These are phyloP conservation scores for Sporobolomyces roseus DNA, from an alignment of 768 basidiomycete species.

Conservation along the genomic window DNA sequence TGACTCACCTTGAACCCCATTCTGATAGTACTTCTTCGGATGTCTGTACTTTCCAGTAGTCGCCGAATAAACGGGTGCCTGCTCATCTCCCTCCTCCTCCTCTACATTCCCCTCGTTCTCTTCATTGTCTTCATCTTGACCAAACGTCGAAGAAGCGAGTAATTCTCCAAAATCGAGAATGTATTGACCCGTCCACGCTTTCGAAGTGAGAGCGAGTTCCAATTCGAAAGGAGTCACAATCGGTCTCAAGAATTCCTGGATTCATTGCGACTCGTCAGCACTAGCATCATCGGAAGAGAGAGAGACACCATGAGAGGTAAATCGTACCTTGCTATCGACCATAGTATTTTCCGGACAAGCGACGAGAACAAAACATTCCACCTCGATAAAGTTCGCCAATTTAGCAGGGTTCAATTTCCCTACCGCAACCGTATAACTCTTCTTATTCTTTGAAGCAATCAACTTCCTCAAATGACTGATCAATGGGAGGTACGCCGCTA, in stretches of 20 bases:
- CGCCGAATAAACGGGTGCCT: conserved; percentile 77
- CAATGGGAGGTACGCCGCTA: conserved; percentile 74
- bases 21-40: conserved; percentile 61
- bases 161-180: conserved; percentile 41
- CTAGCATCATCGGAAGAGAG: neutral
- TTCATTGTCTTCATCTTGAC: conserved; percentile 53
- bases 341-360: conserved; percentile 92
- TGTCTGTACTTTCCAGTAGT: conserved; percentile 80
- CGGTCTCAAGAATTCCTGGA: conserved; percentile 78
- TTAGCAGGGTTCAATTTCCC: conserved; percentile 94
- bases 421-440: conserved; percentile 89
- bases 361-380: conserved; percentile 91
- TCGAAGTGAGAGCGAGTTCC: conserved; percentile 67
- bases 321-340: conserved; percentile 61
- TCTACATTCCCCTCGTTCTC: conserved; percentile 30
- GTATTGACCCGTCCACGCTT: conserved; percentile 64
- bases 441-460: conserved; percentile 67
- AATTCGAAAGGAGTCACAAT: conserved; percentile 94
- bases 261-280: neutral
- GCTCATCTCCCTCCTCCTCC: conserved; percentile 57
- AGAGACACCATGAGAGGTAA: neutral
- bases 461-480: conserved; percentile 73
- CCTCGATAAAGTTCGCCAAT: conserved; percentile 89
- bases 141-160: conserved; percentile 42
- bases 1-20: conserved; percentile 22